Evolutionary conservation across 345 rosid genomes (phyloP).

Genomic region (Turritis glabra): DNA sequence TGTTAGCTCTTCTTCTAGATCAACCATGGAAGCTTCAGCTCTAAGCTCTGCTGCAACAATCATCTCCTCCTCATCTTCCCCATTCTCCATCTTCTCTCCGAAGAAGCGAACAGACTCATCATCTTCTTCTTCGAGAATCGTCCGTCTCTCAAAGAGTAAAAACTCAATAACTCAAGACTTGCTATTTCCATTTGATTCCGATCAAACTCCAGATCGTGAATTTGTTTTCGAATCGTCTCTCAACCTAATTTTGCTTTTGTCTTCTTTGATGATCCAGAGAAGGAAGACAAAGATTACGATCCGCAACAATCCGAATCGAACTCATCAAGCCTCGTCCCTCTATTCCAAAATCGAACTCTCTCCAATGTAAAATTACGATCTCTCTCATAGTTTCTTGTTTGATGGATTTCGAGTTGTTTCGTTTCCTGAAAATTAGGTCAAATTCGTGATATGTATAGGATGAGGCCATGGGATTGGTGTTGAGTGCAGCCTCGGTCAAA

Average conservation of each 20-base stretch:
- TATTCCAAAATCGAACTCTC: constrained; percentile 52
- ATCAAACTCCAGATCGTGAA: constrained; percentile 9
- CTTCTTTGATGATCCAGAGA: constrained; percentile 37
- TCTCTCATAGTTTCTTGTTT: neutral
- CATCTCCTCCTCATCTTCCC: constrained; percentile 54
- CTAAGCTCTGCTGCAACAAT: constrained; percentile 56
- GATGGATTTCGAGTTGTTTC: neutral
- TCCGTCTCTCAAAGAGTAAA: constrained; percentile 66
- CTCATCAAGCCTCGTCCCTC: constrained; percentile 64
- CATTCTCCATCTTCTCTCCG: constrained; percentile 58
- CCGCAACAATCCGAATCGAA: constrained; percentile 53
- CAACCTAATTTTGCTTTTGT: neutral
- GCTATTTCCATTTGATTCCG: neutral
- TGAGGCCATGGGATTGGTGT: constrained; percentile 84
- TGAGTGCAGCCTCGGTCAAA: constrained; percentile 76
- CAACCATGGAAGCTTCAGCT: constrained; percentile 58
- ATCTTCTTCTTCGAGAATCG: constrained; percentile 34
- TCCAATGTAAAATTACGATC: constrained; percentile 51
- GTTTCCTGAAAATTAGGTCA: neutral
- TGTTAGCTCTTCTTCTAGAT: constrained; percentile 20
- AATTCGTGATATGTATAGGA: constrained; percentile 46
- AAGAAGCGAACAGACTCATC: constrained; percentile 45
- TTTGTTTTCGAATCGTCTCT: neutral
- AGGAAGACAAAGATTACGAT: constrained; percentile 55
- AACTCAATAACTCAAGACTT: neutral